Conservation (phyloP, 257 asterid genomes). For the Plectranthus barbatus region DNA sequence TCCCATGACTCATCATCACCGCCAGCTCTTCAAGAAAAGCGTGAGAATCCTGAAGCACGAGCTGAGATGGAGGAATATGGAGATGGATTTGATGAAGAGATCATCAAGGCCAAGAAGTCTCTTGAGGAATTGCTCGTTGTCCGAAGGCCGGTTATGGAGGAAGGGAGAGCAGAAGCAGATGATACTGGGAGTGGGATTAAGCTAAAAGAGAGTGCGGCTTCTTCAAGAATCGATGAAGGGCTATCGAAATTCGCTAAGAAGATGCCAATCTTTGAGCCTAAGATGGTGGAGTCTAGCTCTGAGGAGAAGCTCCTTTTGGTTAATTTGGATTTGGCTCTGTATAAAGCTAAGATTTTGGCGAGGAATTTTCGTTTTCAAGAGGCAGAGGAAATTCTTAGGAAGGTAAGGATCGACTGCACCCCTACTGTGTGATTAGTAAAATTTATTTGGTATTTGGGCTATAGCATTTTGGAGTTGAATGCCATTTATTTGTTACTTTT, state of each 20-base stretch:
- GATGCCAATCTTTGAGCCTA: conserved; percentile 90
- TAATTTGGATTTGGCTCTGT: conserved; percentile 84
- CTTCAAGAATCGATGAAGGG: conserved; percentile 50
- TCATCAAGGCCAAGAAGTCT: conserved; percentile 57
- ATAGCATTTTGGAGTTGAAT: neutral
- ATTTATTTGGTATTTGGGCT: neutral
- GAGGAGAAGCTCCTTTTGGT: conserved; percentile 63
- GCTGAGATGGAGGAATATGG: conserved; percentile 22
- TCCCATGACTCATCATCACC: conserved; percentile 54
- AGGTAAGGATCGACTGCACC: conserved; percentile 41
- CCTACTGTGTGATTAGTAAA: neutral
- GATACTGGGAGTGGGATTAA: conserved; percentile 6
- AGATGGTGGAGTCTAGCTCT: conserved; percentile 36
- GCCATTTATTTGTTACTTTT: neutral
- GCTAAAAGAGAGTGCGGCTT: conserved; percentile 1
- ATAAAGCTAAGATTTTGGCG: conserved; percentile 61
- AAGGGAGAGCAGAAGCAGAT: neutral
- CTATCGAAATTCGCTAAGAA: conserved; percentile 61
- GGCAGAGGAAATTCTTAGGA: conserved; percentile 65
- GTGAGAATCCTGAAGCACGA: conserved; percentile 20
- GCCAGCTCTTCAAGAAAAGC: conserved; percentile 54
- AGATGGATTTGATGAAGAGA: conserved; percentile 46
- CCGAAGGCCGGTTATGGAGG: conserved; percentile 77
- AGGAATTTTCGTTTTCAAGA: conserved; percentile 52
- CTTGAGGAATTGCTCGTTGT: conserved; percentile 73